Percentiles rank a stretch among this genome's conserved stretches.
These are phyloP conservation scores for Hypoxylon sp. DNA, from an alignment of 2,329 filamentous ascomycete genomes.

Conservation along the genomic window DNA sequence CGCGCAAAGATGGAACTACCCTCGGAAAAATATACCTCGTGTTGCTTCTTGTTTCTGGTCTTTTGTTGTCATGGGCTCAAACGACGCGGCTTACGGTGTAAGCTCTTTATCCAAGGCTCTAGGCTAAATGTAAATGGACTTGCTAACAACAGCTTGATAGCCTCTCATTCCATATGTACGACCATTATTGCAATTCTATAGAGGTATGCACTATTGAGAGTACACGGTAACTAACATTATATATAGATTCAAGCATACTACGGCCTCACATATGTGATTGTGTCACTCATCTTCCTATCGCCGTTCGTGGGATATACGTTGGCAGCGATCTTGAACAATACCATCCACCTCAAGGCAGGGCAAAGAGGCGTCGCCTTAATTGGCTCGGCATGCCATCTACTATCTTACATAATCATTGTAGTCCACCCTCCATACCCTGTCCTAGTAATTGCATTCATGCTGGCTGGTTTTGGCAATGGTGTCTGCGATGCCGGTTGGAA, in stretches of 20 bases:
- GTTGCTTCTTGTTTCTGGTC: constrained; percentile 70
- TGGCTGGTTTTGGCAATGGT: constrained; percentile 80
- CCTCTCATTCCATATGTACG: constrained; percentile 68
- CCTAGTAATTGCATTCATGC: constrained; percentile 74
- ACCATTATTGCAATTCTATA: neutral
- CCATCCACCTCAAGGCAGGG: constrained; percentile 62
- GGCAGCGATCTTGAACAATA: constrained; percentile 62
- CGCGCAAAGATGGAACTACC: constrained; percentile 66
- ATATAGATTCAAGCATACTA: constrained; percentile 63
- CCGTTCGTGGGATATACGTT: constrained; percentile 63
- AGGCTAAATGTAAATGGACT: neutral
- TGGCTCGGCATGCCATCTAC: constrained; percentile 71
- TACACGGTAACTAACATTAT: neutral
- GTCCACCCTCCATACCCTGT: constrained; percentile 78
- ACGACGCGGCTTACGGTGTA: constrained; percentile 72
- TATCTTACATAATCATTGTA: constrained; percentile 75
- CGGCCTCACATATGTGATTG: constrained; percentile 62
- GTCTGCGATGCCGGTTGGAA: constrained; percentile 72
- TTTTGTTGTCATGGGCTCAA: constrained; percentile 71
- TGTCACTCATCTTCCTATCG: constrained; percentile 65
- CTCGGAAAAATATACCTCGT: constrained; percentile 64
- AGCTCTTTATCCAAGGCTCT: constrained; percentile 49
- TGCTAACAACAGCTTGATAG: constrained; percentile 51
- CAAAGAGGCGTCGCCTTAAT: constrained; percentile 78
- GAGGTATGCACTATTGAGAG: neutral